A percentile compares a stretch with the other conserved stretches of the same genome.
Conservation (phyloP, 805 yeast genomes). For the Sugiyamaella valdiviana region DNA sequence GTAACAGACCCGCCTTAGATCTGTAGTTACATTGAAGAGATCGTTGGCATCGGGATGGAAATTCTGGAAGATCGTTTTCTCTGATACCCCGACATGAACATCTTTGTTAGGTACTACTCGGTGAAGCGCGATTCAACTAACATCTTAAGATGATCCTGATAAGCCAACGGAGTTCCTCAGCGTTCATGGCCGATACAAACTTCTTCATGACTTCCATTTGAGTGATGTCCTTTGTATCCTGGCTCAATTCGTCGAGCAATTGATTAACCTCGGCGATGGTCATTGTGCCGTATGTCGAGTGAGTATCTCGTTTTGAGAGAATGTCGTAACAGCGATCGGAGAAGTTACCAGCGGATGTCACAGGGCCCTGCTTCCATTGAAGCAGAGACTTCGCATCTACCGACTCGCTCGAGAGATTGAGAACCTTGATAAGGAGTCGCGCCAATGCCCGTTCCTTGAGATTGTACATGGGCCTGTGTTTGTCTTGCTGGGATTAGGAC, state of each 20-base stretch:
- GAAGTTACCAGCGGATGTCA: conserved; percentile 40
- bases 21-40: conserved; percentile 59
- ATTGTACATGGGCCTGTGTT: conserved; percentile 44
- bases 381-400: conserved; percentile 48
- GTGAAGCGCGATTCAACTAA: conserved; percentile 32
- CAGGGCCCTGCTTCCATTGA: conserved; percentile 43
- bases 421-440: conserved; percentile 38
- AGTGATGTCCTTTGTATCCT: conserved; percentile 29
- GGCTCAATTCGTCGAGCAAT: conserved; percentile 41
- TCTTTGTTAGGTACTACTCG: conserved; percentile 12
- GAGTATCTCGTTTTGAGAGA: conserved; percentile 44
- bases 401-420: conserved; percentile 55
- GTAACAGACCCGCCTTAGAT: conserved; percentile 54
- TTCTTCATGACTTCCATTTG: conserved; percentile 43
- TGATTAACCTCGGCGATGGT: conserved; percentile 47
- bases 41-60: conserved; percentile 80
- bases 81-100: conserved; percentile 48
- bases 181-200: conserved; percentile 49
- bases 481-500: not conserved
- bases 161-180: conserved; percentile 61
- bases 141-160: conserved; percentile 56
- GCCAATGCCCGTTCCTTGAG: conserved; percentile 61
- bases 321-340: conserved; percentile 46
- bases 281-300: conserved; percentile 32
- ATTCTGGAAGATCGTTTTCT: conserved; percentile 45